phyloP scores from a whole-genome alignment of 371 early-diverging fungal species.

The Blakeslea trispora region DNA sequence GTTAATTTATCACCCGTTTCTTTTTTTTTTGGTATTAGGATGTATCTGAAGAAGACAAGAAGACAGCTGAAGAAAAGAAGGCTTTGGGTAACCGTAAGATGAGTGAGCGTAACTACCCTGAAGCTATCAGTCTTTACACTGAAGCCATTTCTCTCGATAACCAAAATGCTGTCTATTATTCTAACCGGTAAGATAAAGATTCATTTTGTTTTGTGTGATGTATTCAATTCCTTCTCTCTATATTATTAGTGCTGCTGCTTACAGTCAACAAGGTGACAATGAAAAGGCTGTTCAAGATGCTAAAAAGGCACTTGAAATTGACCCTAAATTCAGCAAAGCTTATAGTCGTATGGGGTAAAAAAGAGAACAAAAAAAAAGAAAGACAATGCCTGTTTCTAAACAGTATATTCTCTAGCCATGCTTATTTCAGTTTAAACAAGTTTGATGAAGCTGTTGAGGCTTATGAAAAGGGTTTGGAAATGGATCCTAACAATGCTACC shows the following conservation, averaged over 20 bases:
- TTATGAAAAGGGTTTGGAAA: slow-evolving; percentile 86
- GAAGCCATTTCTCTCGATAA: slow-evolving; percentile 86
- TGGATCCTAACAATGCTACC: slow-evolving; percentile 86
- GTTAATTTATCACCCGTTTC: no score
- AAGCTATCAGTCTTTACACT: slow-evolving; percentile 87
- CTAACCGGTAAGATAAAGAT: slow-evolving; percentile 92
- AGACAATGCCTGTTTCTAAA: background rate
- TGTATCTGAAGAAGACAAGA: slow-evolving; percentile 62
- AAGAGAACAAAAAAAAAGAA: background rate
- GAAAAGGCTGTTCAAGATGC: slow-evolving; percentile 89
- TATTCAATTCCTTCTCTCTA: no score
- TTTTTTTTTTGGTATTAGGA: no score
- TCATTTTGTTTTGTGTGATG: no score
- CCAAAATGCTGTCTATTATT: slow-evolving; percentile 90
- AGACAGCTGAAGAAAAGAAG: slow-evolving; percentile 87
- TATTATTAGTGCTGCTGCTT: slow-evolving; percentile 85
- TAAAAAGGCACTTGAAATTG: slow-evolving; percentile 78
- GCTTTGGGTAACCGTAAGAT: slow-evolving; percentile 83
- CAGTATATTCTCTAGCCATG: slow-evolving; percentile 65
- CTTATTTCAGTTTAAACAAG: slow-evolving; percentile 83
- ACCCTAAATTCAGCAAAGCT: slow-evolving; percentile 89
- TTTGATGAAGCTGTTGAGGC: slow-evolving; percentile 86
- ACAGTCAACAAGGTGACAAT: slow-evolving; percentile 86
- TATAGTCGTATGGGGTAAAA: slow-evolving; percentile 90
- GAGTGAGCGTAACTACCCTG: slow-evolving; percentile 76